These are phyloP conservation scores for Funneliformis caledonium DNA, from an alignment of 371 early-diverging fungal genomes.

Conservation along the genomic window DNA sequence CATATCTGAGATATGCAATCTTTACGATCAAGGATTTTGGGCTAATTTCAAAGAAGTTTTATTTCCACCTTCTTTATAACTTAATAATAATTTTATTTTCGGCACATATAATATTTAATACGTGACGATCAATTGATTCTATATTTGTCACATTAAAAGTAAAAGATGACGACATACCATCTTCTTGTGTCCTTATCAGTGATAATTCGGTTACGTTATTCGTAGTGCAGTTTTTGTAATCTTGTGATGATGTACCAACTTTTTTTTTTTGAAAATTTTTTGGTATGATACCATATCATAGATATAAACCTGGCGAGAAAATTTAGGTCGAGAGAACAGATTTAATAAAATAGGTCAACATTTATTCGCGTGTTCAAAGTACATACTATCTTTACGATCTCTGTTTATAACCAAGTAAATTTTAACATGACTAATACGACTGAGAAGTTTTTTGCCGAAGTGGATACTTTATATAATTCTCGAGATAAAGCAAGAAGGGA, in stretches of 20 bases:
- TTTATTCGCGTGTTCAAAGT: background rate
- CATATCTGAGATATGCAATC: slow-evolving; percentile 65
- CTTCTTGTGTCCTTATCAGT: no score
- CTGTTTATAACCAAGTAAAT: background rate
- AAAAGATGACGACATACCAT: no score
- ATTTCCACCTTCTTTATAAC: slow-evolving; percentile 32
- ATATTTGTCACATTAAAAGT: no score
- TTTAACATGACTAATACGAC: slow-evolving; percentile 9
- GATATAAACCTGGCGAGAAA: slow-evolving; percentile 3
- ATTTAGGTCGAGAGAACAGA: background rate
- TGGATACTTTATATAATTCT: slow-evolving; percentile 48
- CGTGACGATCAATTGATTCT: no score
- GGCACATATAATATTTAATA: background rate
- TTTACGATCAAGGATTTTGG: slow-evolving; percentile 65
- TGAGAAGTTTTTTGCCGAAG: slow-evolving; percentile 30
- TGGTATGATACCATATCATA: slow-evolving; percentile 1
- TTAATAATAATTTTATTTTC: background rate
- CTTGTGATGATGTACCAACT: background rate
- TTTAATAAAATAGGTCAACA: background rate
- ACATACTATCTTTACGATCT: background rate
- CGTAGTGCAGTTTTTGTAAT: no score
- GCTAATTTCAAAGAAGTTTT: slow-evolving; percentile 50
- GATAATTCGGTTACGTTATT: no score
- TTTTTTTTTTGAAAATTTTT: background rate
- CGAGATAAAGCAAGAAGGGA: slow-evolving; percentile 53